Evolutionary conservation across 2,329 filamentous ascomycete species (phyloP).

Genomic region (Paraphoma chrysanthemicola): DNA sequence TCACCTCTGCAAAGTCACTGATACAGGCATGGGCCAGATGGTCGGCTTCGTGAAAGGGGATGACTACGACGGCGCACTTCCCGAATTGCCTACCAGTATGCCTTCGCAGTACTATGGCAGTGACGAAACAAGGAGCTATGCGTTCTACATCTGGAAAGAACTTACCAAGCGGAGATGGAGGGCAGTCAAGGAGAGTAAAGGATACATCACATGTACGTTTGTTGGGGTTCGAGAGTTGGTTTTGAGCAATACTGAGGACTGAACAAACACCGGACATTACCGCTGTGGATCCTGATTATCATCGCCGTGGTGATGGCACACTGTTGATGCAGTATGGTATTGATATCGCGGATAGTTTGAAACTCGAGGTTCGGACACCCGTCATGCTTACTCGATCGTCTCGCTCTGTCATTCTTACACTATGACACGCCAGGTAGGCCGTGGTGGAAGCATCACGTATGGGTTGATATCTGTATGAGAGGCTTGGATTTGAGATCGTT

Average conservation of each 20-base stretch:
- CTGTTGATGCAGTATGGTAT: constrained; percentile 42
- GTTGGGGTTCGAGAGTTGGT: neutral
- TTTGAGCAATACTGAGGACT: neutral
- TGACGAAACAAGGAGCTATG: constrained; percentile 11
- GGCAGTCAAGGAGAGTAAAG: constrained; percentile 5
- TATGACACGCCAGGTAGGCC: neutral
- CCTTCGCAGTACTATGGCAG: constrained; percentile 8
- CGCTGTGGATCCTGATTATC: constrained; percentile 40
- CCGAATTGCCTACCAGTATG: neutral
- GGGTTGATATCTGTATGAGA: neutral
- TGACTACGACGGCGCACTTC: constrained; percentile 9
- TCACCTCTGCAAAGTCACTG: constrained; percentile 6
- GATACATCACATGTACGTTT: constrained; percentile 9
- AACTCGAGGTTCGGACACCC: neutral
- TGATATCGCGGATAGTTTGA: constrained; percentile 38
- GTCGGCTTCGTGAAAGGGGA: constrained; percentile 14
- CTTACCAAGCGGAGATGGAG: constrained; percentile 6
- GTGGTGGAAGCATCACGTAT: constrained; percentile 6
- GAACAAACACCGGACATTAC: constrained; percentile 26
- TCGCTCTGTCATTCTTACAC: neutral
- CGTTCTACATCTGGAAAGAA: constrained; percentile 4
- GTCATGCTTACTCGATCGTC: neutral
- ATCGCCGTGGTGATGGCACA: constrained; percentile 43
- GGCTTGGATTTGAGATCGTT: neutral
- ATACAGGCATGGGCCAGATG: constrained; percentile 3